Evolutionary conservation across 208 protist species (phyloP).

Genomic region (Willaertia magna): DNA sequence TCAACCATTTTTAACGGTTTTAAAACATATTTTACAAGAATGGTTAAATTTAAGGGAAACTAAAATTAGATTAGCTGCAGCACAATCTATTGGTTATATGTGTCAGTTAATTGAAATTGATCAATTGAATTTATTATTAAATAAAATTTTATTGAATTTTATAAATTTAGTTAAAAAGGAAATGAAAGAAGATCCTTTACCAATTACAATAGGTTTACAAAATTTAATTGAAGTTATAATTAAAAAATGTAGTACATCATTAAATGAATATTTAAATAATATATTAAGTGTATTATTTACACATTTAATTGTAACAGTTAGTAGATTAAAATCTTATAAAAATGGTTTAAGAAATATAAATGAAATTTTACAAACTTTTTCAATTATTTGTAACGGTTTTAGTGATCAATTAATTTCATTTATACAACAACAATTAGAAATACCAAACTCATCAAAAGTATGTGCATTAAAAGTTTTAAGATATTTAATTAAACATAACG

Average conservation of each 20-base stretch:
- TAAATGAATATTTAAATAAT: background rate
- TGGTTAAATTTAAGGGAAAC: background rate
- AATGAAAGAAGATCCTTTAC: background rate
- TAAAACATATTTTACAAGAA: background rate
- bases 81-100: background rate
- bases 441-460: background rate
- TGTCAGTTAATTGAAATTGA: constrained; percentile 6
- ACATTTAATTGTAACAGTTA: background rate
- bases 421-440: background rate
- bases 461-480: background rate
- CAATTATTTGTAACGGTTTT: background rate
- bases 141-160: background rate
- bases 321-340: background rate
- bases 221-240: background rate
- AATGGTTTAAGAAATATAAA: background rate
- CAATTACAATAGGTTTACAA: background rate
- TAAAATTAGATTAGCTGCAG: background rate
- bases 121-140: background rate
- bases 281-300: background rate
- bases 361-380: background rate
- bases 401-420: background rate
- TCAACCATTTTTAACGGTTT: background rate
- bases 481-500: background rate
- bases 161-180: background rate
- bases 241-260: background rate